These are phyloP conservation scores for Saccharomycodes ludwigii DNA, from an alignment of 805 yeast genomes.

Conservation along the genomic window DNA sequence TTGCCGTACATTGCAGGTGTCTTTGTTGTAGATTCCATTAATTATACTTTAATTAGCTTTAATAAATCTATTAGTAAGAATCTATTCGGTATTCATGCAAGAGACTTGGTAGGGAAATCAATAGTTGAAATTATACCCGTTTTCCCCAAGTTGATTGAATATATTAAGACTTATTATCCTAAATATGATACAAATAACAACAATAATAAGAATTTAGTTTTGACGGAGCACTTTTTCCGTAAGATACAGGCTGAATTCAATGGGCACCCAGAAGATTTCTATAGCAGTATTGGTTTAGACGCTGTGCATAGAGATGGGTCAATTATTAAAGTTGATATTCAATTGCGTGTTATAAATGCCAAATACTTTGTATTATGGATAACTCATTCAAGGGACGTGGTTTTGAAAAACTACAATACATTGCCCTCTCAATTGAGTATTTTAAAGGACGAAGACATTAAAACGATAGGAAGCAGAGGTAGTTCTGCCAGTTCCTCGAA, in stretches of 20 bases:
- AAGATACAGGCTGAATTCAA: conserved; percentile 39
- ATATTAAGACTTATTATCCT: conserved; percentile 25
- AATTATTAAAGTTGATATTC: conserved; percentile 57
- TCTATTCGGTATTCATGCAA: conserved; percentile 55
- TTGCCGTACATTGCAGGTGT: conserved; percentile 83
- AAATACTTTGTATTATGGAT: conserved; percentile 68
- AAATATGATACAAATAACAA: conserved; percentile 29
- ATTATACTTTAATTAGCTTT: conserved; percentile 49
- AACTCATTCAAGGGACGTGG: conserved; percentile 55
- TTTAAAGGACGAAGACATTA: conserved; percentile 26
- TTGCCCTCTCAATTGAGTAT: conserved; percentile 29
- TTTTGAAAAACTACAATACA: conserved; percentile 22
- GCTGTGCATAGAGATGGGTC: conserved; percentile 66
- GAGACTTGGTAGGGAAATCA: conserved; percentile 30
- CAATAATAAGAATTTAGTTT: conserved; percentile 47
- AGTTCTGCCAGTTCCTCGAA: no score
- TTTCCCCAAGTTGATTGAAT: conserved; percentile 32
- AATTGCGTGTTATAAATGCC: conserved; percentile 54
- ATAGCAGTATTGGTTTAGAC: conserved; percentile 53
- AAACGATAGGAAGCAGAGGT: conserved; percentile 16
- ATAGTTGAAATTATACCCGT: conserved; percentile 52
- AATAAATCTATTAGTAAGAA: conserved; percentile 70
- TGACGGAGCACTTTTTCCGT: conserved; percentile 87
- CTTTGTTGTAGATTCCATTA: conserved; percentile 47
- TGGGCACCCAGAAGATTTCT: conserved; percentile 36